Conservation (phyloP, 208 protist genomes). For the Strigomonas culicis region DNA sequence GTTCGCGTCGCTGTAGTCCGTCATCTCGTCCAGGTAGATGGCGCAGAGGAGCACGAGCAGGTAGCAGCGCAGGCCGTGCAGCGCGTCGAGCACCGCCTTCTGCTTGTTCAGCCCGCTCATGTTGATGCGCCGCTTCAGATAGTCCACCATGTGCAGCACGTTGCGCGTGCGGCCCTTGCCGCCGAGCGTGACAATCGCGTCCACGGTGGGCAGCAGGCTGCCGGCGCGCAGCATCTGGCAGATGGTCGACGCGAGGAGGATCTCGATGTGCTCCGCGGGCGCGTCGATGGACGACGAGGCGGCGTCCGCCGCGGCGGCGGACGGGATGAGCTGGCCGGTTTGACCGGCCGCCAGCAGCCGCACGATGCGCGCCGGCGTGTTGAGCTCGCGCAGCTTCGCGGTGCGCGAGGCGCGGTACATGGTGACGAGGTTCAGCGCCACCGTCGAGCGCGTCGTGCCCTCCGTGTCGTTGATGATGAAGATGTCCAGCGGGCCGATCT, state of each 20-base stretch:
- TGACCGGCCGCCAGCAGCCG: slow-evolving; percentile 15
- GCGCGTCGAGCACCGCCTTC: slow-evolving; percentile 48
- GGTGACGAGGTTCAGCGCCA: slow-evolving; percentile 78
- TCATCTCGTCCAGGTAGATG: slow-evolving; percentile 73
- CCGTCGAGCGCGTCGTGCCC: slow-evolving; percentile 62
- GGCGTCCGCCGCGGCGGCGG: slow-evolving; percentile 49
- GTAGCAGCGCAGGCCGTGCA: slow-evolving; percentile 69
- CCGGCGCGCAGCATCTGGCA: slow-evolving; percentile 86
- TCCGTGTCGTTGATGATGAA: slow-evolving; percentile 83
- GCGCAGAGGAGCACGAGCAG: slow-evolving; percentile 76
- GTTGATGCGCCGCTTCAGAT: slow-evolving; percentile 52
- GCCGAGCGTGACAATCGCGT: slow-evolving; percentile 62
- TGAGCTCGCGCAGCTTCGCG: slow-evolving; percentile 39
- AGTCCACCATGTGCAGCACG: slow-evolving; percentile 70
- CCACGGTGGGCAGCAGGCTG: slow-evolving; percentile 62
- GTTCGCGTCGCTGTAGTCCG: slow-evolving; percentile 28
- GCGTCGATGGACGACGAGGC: slow-evolving; percentile 33
- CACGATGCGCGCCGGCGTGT: slow-evolving; percentile 32
- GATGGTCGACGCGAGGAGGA: slow-evolving; percentile 76
- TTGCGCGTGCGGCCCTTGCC: slow-evolving; percentile 69
- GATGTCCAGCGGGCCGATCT: slow-evolving; percentile 34
- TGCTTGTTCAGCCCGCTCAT: slow-evolving; percentile 43
- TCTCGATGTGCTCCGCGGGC: slow-evolving; percentile 55
- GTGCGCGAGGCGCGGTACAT: slow-evolving; percentile 55
- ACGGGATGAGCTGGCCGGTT: slow-evolving; percentile 9